phyloP scores from a whole-genome alignment of 2,329 filamentous ascomycete species.

The Fusarium torreyae region DNA sequence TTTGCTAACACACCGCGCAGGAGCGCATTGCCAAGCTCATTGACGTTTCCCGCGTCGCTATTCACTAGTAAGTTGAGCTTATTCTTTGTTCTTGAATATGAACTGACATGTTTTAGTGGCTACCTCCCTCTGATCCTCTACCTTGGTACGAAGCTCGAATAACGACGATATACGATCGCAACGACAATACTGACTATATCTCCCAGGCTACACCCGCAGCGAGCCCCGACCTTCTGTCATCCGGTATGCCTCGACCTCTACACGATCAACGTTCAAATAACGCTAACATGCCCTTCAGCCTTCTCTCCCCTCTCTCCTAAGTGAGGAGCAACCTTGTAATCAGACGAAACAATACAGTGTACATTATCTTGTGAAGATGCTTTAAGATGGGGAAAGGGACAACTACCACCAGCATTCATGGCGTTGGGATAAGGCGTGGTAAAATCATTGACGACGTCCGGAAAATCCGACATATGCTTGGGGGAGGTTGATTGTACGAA shows the following conservation, averaged over 20 bases:
- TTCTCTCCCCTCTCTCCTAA: conserved; percentile 76
- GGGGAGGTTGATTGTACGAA: conserved; percentile 45
- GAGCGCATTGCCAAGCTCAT: conserved; percentile 98
- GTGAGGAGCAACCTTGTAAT: conserved; percentile 23
- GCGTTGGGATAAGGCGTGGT: conserved; percentile 46
- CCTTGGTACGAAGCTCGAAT: conserved; percentile 75
- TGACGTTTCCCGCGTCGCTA: conserved; percentile 90
- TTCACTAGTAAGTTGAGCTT: conserved; percentile 84
- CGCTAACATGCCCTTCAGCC: conserved; percentile 57
- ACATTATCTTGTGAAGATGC: conserved; percentile 44
- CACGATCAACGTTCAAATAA: conserved; percentile 35
- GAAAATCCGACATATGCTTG: conserved; percentile 37
- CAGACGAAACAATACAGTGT: conserved; percentile 40
- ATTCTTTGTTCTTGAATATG: neutral
- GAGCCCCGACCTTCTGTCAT: conserved; percentile 85
- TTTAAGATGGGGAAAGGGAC: conserved; percentile 14
- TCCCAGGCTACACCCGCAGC: conserved; percentile 90
- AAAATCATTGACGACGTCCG: conserved; percentile 32
- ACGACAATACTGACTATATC: conserved; percentile 47
- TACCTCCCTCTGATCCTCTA: conserved; percentile 98
- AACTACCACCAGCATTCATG: conserved; percentile 45
- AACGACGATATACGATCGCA: conserved; percentile 16
- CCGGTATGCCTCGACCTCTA: conserved; percentile 59
- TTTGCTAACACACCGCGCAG: conserved; percentile 62
- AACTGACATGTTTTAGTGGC: conserved; percentile 74